Conservation (phyloP, 176 grass and related monocot species). For the Areca catechu region DNA sequence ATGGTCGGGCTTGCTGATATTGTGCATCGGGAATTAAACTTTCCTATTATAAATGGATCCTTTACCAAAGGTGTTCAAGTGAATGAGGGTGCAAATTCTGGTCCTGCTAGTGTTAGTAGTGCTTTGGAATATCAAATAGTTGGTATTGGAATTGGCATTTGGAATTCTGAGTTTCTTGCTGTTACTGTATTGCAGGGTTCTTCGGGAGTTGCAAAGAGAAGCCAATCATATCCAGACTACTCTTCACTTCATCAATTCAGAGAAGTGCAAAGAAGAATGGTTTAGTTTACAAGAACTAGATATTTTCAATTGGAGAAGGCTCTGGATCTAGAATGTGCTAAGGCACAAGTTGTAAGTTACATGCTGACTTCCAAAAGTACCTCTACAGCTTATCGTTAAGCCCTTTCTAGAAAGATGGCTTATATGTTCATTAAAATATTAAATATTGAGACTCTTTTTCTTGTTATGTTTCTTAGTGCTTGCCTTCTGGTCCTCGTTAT, state of each 20-base stretch:
- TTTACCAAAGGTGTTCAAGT: constrained; percentile 34
- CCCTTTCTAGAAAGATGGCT: too few relatives aligned
- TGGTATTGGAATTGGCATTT: constrained; percentile 7
- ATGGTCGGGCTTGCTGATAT: constrained; percentile 58
- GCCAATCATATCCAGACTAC: constrained; percentile 29
- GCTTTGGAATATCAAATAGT: constrained; percentile 14
- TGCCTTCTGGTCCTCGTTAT: too few relatives aligned
- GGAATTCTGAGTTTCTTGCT: constrained; percentile 5
- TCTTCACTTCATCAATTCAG: constrained; percentile 38
- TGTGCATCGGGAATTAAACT: constrained; percentile 56
- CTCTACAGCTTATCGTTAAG: too few relatives aligned
- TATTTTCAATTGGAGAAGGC: constrained; percentile 88
- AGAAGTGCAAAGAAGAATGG: constrained; percentile 72
- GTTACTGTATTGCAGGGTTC: constrained; percentile 52
- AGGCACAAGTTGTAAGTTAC: constrained; percentile 32
- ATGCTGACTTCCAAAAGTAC: too few relatives aligned
- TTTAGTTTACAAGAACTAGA: constrained; percentile 85
- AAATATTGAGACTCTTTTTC: too few relatives aligned
- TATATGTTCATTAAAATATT: too few relatives aligned
- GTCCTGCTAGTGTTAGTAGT: constrained; percentile 30
- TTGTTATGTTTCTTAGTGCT: too few relatives aligned
- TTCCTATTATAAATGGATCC: constrained; percentile 43
- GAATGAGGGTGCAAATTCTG: constrained; percentile 33
- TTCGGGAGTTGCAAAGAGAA: constrained; percentile 45
- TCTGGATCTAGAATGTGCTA: constrained; percentile 76